Evolutionary conservation across 306 rosid genomes (phyloP).

Genomic region (Malus sylvestris): DNA sequence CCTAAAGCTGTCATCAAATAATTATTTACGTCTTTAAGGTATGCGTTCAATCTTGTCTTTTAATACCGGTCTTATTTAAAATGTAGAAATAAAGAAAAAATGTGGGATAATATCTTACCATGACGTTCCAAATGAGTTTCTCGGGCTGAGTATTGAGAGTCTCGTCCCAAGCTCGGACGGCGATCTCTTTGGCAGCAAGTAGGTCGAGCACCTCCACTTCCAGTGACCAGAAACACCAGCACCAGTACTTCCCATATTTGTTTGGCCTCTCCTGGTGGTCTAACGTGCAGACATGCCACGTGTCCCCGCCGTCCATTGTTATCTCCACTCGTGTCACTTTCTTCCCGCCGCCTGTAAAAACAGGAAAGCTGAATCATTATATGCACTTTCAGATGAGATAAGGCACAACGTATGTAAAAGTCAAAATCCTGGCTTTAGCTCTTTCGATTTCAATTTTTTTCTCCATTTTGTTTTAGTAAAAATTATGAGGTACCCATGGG

Average conservation of each 20-base stretch:
- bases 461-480: neutral
- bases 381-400: no score
- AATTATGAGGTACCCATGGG: neutral
- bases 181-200: conserved; percentile 57
- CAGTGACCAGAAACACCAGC: conserved; percentile 92
- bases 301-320: conserved; percentile 71
- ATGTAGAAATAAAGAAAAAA: neutral
- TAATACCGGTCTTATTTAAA: neutral
- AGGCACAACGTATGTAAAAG: neutral
- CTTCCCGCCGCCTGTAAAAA: conserved; percentile 68
- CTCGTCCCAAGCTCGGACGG: conserved; percentile 86
- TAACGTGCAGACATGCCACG: conserved; percentile 55
- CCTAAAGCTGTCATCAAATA: no score
- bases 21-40: no score
- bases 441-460: neutral
- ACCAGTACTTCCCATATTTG: conserved; percentile 79
- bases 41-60: neutral
- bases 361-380: neutral
- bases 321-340: conserved; percentile 90
- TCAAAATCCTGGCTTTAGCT: neutral
- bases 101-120: conserved; percentile 24
- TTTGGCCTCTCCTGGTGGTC: conserved; percentile 62
- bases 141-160: conserved; percentile 79
- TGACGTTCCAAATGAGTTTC: conserved; percentile 82
- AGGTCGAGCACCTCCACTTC: conserved; percentile 65